Evolutionary conservation across 108 stramenopile species (phyloP).

Genomic region (Heterococcus sp.): DNA sequence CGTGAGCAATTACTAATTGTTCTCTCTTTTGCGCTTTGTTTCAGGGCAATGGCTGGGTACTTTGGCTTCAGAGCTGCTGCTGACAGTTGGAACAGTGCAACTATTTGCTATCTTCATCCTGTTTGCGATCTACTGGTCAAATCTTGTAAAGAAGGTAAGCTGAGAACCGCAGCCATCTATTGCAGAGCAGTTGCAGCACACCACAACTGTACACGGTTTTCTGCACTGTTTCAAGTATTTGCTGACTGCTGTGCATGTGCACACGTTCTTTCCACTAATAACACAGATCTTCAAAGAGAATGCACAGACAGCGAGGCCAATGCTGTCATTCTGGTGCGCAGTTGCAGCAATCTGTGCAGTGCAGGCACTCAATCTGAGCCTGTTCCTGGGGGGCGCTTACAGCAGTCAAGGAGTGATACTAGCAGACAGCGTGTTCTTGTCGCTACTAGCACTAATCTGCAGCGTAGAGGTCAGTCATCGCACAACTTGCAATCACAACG

Average conservation of each 20-base stretch:
- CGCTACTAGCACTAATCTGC: background rate
- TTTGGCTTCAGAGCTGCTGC: slow-evolving; percentile 69
- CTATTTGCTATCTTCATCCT: slow-evolving; percentile 91
- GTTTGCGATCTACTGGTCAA: slow-evolving; percentile 93
- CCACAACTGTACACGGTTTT: too few species aligned
- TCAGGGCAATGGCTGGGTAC: slow-evolving; percentile 77
- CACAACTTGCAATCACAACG: too few species aligned
- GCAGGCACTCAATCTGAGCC: slow-evolving; percentile 70
- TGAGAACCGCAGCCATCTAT: too few species aligned
- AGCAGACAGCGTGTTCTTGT: slow-evolving; percentile 60
- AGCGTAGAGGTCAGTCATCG: slow-evolving; percentile 12
- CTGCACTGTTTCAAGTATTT: background rate
- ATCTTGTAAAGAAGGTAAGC: slow-evolving; percentile 91
- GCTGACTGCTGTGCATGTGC: background rate
- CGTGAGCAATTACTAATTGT: background rate
- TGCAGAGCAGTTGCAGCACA: too few species aligned
- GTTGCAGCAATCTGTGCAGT: slow-evolving; percentile 65
- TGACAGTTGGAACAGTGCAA: slow-evolving; percentile 77
- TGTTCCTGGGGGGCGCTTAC: slow-evolving; percentile 74
- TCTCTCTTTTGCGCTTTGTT: background rate
- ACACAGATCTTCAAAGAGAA: slow-evolving; percentile 39
- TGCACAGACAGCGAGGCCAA: slow-evolving; percentile 63
- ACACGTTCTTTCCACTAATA: background rate
- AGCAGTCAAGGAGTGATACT: slow-evolving; percentile 89
- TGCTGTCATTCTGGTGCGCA: slow-evolving; percentile 75